Conservation (phyloP, 768 basidiomycete genomes). For the Russula dissimulans region DNA sequence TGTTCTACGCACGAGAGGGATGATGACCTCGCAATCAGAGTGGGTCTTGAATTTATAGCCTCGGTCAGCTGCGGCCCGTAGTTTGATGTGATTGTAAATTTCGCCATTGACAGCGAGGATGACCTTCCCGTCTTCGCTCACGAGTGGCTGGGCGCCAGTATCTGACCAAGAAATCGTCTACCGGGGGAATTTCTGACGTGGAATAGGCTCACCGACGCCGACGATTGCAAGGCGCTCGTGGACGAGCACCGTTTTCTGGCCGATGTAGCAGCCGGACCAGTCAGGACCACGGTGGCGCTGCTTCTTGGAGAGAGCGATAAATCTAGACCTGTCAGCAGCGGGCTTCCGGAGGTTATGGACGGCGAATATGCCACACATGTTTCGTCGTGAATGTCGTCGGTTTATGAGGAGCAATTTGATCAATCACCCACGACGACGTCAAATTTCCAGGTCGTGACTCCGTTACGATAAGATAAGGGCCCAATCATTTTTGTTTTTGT, state of each 20-base stretch:
- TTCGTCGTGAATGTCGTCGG: constrained; percentile 6
- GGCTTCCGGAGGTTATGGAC: constrained; percentile 75
- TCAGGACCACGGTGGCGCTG: constrained; percentile 94
- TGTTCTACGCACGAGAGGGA: constrained; percentile 58
- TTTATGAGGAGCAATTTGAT: background rate
- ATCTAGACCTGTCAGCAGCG: constrained; percentile 53
- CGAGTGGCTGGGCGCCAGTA: constrained; percentile 90
- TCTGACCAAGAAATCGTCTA: constrained; percentile 40
- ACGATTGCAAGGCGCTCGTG: constrained; percentile 98
- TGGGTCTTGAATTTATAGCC: constrained; percentile 87
- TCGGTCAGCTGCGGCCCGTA: constrained; percentile 57
- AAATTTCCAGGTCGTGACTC: too few relatives aligned
- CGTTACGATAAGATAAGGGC: too few relatives aligned
- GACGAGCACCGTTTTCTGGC: constrained; percentile 70
- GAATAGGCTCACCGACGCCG: constrained; percentile 69
- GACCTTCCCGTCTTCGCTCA: constrained; percentile 75
- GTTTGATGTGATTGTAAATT: constrained; percentile 92
- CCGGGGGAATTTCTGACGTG: background rate
- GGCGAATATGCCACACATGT: constrained; percentile 91
- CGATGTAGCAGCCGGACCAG: constrained; percentile 95
- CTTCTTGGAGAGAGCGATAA: constrained; percentile 80
- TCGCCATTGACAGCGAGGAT: constrained; percentile 95
- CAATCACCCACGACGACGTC: too few relatives aligned
- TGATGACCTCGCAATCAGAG: constrained; percentile 96
- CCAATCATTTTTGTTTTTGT: too few relatives aligned